Conservation (phyloP, 2,329 filamentous ascomycete species). For the Sporothrix luriei region DNA sequence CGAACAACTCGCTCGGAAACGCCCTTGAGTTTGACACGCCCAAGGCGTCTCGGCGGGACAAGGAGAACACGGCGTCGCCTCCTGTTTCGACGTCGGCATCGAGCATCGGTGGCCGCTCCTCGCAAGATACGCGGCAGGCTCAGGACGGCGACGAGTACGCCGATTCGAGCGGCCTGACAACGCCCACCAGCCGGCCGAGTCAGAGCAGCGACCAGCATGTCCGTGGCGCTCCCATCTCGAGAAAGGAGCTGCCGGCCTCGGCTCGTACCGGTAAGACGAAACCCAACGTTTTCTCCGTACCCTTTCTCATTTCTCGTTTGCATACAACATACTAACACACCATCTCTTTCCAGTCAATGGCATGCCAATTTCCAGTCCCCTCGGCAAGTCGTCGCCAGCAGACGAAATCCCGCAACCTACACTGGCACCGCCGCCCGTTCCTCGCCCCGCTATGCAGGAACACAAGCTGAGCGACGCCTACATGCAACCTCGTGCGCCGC, state of each 20-base stretch:
- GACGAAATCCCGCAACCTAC: conserved; percentile 28
- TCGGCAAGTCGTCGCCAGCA: conserved; percentile 25
- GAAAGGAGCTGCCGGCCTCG: conserved; percentile 63
- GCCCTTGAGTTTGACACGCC: conserved; percentile 43
- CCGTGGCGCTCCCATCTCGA: conserved; percentile 56
- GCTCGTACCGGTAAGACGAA: conserved; percentile 50
- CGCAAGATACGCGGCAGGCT: conserved; percentile 58
- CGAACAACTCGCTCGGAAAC: conserved; percentile 41
- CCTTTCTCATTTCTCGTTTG: background rate
- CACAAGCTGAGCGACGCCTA: conserved; percentile 56
- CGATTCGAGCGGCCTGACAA: conserved; percentile 42
- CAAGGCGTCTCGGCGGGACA: conserved; percentile 47
- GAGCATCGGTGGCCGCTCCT: conserved; percentile 53
- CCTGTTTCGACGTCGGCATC: conserved; percentile 37
- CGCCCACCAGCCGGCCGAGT: conserved; percentile 47
- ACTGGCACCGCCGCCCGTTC: conserved; percentile 34
- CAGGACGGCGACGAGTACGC: conserved; percentile 57
- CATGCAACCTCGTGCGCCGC: conserved; percentile 61
- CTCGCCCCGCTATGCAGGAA: conserved; percentile 43
- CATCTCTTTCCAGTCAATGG: conserved; percentile 43
- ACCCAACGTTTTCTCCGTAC: background rate
- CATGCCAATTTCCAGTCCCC: conserved; percentile 38
- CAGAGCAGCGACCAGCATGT: conserved; percentile 48
- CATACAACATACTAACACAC: conserved; percentile 8
- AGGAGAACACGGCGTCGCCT: conserved; percentile 41